Conservation (phyloP, 148 eudicot species). For the Diospyros lotus region DNA sequence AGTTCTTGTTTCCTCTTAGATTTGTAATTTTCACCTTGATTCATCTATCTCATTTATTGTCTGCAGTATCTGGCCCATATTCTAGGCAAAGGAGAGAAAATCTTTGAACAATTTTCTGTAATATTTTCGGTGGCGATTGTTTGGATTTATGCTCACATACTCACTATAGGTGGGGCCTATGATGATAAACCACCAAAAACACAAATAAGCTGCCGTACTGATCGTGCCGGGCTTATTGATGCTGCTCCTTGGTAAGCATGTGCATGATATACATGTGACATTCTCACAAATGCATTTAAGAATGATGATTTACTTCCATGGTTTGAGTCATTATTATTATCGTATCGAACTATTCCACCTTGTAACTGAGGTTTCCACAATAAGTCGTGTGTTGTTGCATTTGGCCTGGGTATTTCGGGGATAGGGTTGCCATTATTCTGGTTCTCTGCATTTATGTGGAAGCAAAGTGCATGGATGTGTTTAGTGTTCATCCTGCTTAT, state of each 20-base stretch:
- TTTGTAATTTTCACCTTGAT: not conserved
- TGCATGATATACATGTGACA: not conserved
- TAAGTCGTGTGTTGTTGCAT: not conserved
- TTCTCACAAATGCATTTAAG: not conserved
- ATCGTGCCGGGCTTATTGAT: constrained; percentile 69
- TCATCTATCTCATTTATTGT: not conserved
- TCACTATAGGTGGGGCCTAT: constrained; percentile 76
- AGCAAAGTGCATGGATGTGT: not conserved
- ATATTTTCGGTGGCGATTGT: constrained; percentile 67
- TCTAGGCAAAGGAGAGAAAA: constrained; percentile 41
- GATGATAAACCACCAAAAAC: constrained; percentile 46
- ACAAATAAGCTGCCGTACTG: constrained; percentile 71
- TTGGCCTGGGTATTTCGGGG: constrained; percentile 25
- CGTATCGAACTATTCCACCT: not conserved
- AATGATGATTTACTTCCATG: not conserved
- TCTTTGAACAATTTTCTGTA: constrained; percentile 69
- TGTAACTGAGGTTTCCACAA: not conserved
- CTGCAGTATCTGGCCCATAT: constrained; percentile 71
- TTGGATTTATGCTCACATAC: constrained; percentile 71
- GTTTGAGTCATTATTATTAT: not conserved
- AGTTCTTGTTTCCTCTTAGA: not conserved
- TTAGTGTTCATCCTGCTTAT: no score
- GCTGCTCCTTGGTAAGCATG: constrained; percentile 65
- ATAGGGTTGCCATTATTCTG: not conserved
- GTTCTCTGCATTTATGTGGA: not conserved